Evolutionary conservation across 2,329 filamentous ascomycete genomes (phyloP).

Genomic region (Raffaelea deltoideospora): DNA sequence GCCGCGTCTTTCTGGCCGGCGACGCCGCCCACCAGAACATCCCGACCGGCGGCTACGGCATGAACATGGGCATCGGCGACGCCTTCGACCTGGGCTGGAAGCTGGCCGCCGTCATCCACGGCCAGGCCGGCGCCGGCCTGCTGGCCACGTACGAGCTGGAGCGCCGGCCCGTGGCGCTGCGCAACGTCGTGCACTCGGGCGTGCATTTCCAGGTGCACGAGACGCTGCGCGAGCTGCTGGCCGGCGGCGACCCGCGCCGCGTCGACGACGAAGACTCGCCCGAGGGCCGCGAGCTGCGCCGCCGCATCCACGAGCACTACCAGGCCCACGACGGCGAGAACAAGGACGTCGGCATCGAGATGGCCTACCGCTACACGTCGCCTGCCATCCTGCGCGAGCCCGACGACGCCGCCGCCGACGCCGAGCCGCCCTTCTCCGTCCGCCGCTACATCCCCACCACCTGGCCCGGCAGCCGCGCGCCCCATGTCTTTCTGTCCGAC

Average conservation of each 20-base stretch:
- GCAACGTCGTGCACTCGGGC: constrained; percentile 6
- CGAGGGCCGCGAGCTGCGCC: constrained; percentile 1
- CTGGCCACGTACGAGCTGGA: constrained; percentile 32
- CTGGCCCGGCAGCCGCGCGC: constrained; percentile 7
- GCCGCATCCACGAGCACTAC: constrained; percentile 6
- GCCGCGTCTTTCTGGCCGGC: constrained; percentile 36
- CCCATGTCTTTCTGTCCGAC: constrained; percentile 6
- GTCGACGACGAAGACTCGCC: constrained; percentile 1
- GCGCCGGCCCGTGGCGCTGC: constrained; percentile 18
- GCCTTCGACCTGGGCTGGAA: constrained; percentile 41
- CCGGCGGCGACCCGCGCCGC: not conserved
- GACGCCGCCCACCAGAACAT: constrained; percentile 42
- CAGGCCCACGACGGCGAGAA: constrained; percentile 13
- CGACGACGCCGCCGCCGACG: not conserved
- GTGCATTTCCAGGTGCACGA: constrained; percentile 9
- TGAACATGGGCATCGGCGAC: constrained; percentile 40
- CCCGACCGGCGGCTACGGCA: constrained; percentile 39
- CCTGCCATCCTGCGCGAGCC: constrained; percentile 1
- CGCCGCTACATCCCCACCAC: constrained; percentile 5
- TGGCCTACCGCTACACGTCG: constrained; percentile 12
- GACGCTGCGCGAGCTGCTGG: constrained; percentile 6
- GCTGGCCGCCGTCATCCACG: constrained; percentile 25
- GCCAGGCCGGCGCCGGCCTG: constrained; percentile 18
- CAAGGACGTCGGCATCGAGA: constrained; percentile 13
- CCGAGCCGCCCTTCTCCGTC: not conserved